Evolutionary conservation across 768 basidiomycete species (phyloP).

Genomic region (Steccherinum ochraceum): DNA sequence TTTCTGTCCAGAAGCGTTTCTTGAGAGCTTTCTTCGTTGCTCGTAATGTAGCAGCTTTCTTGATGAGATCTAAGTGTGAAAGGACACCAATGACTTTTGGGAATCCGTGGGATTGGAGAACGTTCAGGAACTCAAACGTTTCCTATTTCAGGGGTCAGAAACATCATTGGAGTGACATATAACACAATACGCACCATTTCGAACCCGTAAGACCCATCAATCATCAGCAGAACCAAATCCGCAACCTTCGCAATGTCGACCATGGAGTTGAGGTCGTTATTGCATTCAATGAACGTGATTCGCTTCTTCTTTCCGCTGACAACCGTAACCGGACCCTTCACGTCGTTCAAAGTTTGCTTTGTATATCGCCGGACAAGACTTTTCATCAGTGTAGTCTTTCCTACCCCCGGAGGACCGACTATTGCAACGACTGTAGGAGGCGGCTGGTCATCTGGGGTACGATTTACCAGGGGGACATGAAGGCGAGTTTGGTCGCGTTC

Average conservation of each 20-base stretch:
- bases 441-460: slow-evolving; percentile 86
- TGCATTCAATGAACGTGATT: slow-evolving; percentile 96
- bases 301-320: slow-evolving; percentile 89
- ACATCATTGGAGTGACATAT: background rate
- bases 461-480: slow-evolving; percentile 92
- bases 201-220: slow-evolving; percentile 96
- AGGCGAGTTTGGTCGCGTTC: slow-evolving; percentile 92
- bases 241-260: slow-evolving; percentile 97
- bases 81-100: slow-evolving; percentile 97
- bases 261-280: slow-evolving; percentile 97
- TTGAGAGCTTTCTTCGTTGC: slow-evolving; percentile 92
- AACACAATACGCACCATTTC: slow-evolving; percentile 72
- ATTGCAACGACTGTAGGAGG: slow-evolving; percentile 94
- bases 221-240: slow-evolving; percentile 93
- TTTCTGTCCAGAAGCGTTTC: slow-evolving; percentile 99
- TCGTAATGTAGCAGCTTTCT: slow-evolving; percentile 80
- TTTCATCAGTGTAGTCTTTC: slow-evolving; percentile 91
- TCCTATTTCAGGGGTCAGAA: slow-evolving; percentile 48
- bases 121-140: slow-evolving; percentile 97
- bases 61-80: slow-evolving; percentile 94
- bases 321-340: slow-evolving; percentile 91
- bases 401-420: slow-evolving; percentile 95
- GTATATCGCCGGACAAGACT: slow-evolving; percentile 88
- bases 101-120: slow-evolving; percentile 95
- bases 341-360: slow-evolving; percentile 86